Base-by-base conservation (phyloP, 116 monocot genomes). In the Dioscorea cayenensis region DNA sequence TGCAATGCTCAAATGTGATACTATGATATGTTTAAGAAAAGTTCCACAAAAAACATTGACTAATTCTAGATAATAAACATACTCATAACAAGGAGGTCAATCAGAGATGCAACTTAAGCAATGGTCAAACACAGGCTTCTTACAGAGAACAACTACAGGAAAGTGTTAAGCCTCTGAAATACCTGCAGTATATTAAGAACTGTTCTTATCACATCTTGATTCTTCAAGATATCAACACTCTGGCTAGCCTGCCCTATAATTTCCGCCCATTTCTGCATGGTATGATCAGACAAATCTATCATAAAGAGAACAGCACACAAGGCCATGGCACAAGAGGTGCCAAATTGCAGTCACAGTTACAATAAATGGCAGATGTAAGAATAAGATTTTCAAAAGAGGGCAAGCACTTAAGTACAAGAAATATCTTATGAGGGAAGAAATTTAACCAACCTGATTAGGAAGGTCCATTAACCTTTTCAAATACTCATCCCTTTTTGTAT, bases 111-210 rank as follows among this genome's bases (percentile, higher is more conserved):
- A 5, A 55, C 16, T 5, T n/a, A 18, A 55, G 17, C 17, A 12
- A 55, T 55, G 55, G 55, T 55, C 55, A 55, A 16, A 16, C 5
- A n/a, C 5, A 14, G 55, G 4, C 5, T 16, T n/a, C 10, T 18
- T n/a, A n/a, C 17, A 55, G n/a, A 55, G 17, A 55, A 12, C 19
- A 55, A 12, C 19, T 55, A 43, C 17, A 55, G 5, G 2, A 55
- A 55, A 55, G 5, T 18, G 55, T 5, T 16, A n/a, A 55, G 14
- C 55, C 14, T 5, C 2, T 8, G 5, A 20, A 51, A 17, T 87
- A 99, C 99, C 89, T 99, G 99, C 51, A 99, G 65, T 67, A 99
- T 99, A 68, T 99, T 94, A 74, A 99, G 91, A 62, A 99, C 86
- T 49, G 83, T 82, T 85, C 89, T 84, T 67, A 99, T 99, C 14